phyloP scores from a whole-genome alignment of 441 rosid genomes.

The Jatropha podagrica region DNA sequence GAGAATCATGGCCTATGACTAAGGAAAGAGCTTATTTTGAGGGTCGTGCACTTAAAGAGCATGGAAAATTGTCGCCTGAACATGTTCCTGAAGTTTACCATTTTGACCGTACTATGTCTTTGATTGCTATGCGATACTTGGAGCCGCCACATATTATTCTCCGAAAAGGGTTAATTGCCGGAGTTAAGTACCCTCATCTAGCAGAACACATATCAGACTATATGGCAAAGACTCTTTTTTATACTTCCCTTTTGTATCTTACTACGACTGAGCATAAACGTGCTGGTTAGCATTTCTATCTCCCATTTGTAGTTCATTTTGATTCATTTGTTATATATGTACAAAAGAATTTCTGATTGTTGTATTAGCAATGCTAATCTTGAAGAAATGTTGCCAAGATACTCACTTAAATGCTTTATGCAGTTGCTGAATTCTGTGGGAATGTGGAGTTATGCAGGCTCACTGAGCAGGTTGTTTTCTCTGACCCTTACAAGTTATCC shows the following conservation, averaged over 20 bases:
- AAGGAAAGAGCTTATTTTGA: slow-evolving; percentile 91
- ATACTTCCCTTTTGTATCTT: slow-evolving; percentile 65
- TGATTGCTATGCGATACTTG: slow-evolving; percentile 88
- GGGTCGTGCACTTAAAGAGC: slow-evolving; percentile 55
- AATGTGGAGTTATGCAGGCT: slow-evolving; percentile 88
- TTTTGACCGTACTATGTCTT: slow-evolving; percentile 78
- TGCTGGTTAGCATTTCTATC: slow-evolving; percentile 42
- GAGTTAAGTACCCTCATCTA: slow-evolving; percentile 64
- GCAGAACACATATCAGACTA: slow-evolving; percentile 73
- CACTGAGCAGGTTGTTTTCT: slow-evolving; percentile 91
- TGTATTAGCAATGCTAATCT: not conserved
- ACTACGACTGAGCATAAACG: slow-evolving; percentile 76
- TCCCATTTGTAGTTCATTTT: not conserved
- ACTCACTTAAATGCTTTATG: slow-evolving; percentile 27
- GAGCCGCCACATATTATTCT: slow-evolving; percentile 88
- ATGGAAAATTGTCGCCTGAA: slow-evolving; percentile 57
- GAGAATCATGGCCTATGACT: slow-evolving; percentile 94
- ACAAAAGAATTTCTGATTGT: not conserved
- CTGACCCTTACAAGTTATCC: slow-evolving; percentile 82
- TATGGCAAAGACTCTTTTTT: slow-evolving; percentile 81
- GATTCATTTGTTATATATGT: not conserved
- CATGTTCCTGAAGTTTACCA: slow-evolving; percentile 92
- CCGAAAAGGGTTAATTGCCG: slow-evolving; percentile 84
- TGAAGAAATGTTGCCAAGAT: slow-evolving; percentile 17
- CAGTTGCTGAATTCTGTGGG: slow-evolving; percentile 93